Evolutionary conservation across 2,329 filamentous ascomycete genomes (phyloP), one percentile per base, ranked within the genome.

Genomic region (Phaeophleospora eucalypticola): DNA sequence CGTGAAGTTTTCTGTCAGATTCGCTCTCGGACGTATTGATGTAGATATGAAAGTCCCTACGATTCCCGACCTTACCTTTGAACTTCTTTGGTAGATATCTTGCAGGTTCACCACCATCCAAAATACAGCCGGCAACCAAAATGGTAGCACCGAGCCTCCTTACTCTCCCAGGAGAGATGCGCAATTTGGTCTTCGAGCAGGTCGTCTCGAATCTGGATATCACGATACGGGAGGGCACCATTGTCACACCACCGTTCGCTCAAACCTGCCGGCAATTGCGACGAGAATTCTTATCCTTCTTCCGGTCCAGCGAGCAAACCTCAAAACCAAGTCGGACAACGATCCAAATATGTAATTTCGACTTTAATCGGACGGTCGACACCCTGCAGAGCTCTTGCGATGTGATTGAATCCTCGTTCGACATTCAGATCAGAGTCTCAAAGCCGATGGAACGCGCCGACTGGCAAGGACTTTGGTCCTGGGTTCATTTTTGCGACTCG

Each of bases 111-210:
- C n/a, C n/a, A n/a, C n/a, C n/a, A n/a, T n/a, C n/a, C n/a, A n/a
- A n/a, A n/a, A n/a, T n/a, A n/a, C n/a, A n/a, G n/a, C n/a, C n/a
- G n/a, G n/a, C n/a, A n/a, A n/a, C n/a, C n/a, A n/a, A n/a, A n/a
- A n/a, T n/a, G 36, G 36, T 4, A 3, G 18, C 15, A 14, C 12
- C 29, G 9, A 14, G 38, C 12, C 38, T 58, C 21, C 29, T 53
- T 17, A 47, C 29, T 10, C 41, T 58, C 7, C 51, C 56, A 20
- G 47, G 48, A 19, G 56, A 58, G 24, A 32, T 58, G n/a, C 45
- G 52, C 43, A 62, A 62, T 41, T 49, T 48, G 34, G 58, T 61
- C 29, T 62, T 59, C 49, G 58, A 59, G 21, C 33, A 24, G 12
- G 36, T 56, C 27, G 43, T 48, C 27, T 21, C 19, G 7, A 46